These are phyloP conservation scores for Zygotorulaspora florentina DNA, from an alignment of 805 yeast genomes.

Conservation along the genomic window DNA sequence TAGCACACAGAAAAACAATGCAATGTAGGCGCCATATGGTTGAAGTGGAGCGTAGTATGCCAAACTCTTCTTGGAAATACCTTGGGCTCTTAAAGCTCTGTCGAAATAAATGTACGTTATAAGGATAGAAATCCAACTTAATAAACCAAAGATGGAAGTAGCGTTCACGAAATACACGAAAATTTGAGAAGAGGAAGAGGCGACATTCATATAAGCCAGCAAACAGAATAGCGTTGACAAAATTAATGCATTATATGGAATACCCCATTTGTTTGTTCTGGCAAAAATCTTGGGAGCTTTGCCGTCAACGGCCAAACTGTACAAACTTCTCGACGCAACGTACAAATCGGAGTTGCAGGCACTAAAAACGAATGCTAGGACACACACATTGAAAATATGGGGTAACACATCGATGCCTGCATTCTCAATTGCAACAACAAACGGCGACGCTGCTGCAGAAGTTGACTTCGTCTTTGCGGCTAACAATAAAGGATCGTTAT, in stretches of 20 bases:
- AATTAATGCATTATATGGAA: conserved; percentile 57
- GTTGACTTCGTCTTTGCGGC: conserved; percentile 49
- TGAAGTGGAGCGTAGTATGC: conserved; percentile 63
- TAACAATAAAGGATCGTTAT: conserved; percentile 46
- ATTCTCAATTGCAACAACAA: conserved; percentile 68
- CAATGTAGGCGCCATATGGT: conserved; percentile 62
- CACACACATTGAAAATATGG: conserved; percentile 72
- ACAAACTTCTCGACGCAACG: conserved; percentile 70
- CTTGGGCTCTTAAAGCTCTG: conserved; percentile 65
- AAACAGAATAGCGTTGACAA: conserved; percentile 52
- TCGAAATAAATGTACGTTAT: conserved; percentile 63
- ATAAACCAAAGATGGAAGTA: conserved; percentile 68
- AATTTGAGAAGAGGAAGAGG: conserved; percentile 50
- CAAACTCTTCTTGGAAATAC: conserved; percentile 50
- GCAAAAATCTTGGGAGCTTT: conserved; percentile 69
- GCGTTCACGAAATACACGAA: conserved; percentile 71
- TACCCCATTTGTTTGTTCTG: conserved; percentile 62
- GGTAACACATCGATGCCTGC: conserved; percentile 65
- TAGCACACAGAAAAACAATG: conserved; percentile 50
- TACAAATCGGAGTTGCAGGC: conserved; percentile 79
- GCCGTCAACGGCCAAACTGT: conserved; percentile 67
- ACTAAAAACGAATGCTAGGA: conserved; percentile 70
- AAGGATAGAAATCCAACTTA: conserved; percentile 71
- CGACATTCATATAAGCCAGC: conserved; percentile 67
- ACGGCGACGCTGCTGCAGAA: conserved; percentile 74